A percentile compares a stretch with the other conserved stretches of the same genome.
Conservation (phyloP, 202 grass and related monocot genomes). For the Miscanthus sacchariflorus region DNA sequence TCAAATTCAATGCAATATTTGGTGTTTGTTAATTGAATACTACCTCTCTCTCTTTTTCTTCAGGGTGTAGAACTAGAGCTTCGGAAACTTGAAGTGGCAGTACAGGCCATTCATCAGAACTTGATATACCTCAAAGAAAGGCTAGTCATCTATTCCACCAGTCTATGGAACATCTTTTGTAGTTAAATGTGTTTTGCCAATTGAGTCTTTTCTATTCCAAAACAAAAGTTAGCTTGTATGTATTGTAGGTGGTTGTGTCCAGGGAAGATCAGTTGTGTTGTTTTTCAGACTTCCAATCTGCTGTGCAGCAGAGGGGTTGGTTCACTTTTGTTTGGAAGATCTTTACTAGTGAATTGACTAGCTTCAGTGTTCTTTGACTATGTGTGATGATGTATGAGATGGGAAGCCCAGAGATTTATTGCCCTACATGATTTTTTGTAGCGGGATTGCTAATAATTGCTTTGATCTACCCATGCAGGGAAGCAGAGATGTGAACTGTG, state of each 20-base stretch:
- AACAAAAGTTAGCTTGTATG: background rate
- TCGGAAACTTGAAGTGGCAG: constrained; percentile 78
- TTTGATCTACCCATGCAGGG: constrained; percentile 61
- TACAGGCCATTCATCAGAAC: constrained; percentile 83
- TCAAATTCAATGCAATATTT: constrained; percentile 36
- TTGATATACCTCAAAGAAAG: constrained; percentile 82
- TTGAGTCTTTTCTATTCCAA: background rate
- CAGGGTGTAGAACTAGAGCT: constrained; percentile 93
- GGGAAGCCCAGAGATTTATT: background rate
- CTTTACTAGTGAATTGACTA: background rate
- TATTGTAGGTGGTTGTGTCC: background rate
- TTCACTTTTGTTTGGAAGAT: constrained; percentile 31
- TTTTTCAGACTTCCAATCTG: background rate
- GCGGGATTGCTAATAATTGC: background rate
- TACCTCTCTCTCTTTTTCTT: constrained; percentile 37
- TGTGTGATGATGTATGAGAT: background rate
- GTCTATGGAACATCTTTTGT: constrained; percentile 5
- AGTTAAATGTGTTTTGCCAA: background rate
- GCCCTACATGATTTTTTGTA: background rate
- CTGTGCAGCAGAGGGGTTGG: background rate
- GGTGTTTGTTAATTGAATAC: constrained; percentile 10
- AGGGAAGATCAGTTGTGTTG: background rate
- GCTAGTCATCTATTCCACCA: constrained; percentile 37
- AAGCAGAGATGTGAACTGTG: constrained; percentile 82
- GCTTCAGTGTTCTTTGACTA: background rate